Percentiles rank a stretch among this genome's conserved stretches.
phyloP scores from a whole-genome alignment of 2,329 filamentous ascomycete genomes.

The Pyrenochaeta sp. region DNA sequence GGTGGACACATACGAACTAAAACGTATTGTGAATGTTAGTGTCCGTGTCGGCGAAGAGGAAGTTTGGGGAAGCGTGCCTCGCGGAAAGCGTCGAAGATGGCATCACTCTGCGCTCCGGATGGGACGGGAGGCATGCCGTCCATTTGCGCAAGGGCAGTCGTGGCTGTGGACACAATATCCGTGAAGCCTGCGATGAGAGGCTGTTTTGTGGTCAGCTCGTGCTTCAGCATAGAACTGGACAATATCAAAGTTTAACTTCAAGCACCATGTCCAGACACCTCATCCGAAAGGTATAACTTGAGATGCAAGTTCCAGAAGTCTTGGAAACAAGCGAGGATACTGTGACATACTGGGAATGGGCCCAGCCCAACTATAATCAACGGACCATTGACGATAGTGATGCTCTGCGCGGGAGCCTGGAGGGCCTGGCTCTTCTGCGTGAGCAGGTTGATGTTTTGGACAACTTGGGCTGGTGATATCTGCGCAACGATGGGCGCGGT shows the following conservation, averaged over 20 bases:
- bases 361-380: constrained; percentile 19
- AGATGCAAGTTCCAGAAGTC: no score
- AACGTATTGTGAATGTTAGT: background rate
- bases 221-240: background rate
- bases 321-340: no score
- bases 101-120: constrained; percentile 5
- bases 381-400: constrained; percentile 16
- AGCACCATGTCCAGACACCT: no score
- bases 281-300: no score
- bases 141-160: constrained; percentile 13
- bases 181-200: constrained; percentile 16
- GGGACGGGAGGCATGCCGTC: constrained; percentile 3
- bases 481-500: no score
- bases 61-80: background rate
- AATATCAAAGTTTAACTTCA: no score
- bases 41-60: no score
- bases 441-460: background rate
- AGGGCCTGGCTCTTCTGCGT: constrained; percentile 19
- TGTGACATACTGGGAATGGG: background rate
- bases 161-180: constrained; percentile 17
- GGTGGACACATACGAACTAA: constrained; percentile 27
- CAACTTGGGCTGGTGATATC: no score
- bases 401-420: constrained; percentile 15
- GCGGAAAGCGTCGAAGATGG: constrained; percentile 23
- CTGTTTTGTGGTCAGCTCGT: no score